Evolutionary conservation across 768 basidiomycete genomes (phyloP).

Genomic region (Hydnomerulius pinastri): DNA sequence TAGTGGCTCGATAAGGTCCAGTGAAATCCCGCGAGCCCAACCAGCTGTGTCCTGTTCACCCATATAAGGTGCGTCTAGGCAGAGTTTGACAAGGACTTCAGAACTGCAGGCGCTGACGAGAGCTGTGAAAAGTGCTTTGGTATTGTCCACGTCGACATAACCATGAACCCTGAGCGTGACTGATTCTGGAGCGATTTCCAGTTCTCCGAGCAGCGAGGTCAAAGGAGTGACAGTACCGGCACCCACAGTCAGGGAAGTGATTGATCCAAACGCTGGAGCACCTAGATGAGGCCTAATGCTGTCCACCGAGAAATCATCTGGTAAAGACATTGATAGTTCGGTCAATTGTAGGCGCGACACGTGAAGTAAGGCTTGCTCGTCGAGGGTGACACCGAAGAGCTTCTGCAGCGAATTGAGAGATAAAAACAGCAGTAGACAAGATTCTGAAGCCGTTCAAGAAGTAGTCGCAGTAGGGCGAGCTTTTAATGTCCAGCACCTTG

Average conservation of each 20-base stretch:
- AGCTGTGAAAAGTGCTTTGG: no score
- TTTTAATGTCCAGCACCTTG: neutral
- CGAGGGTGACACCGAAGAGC: neutral
- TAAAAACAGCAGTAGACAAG: neutral
- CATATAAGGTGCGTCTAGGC: no score
- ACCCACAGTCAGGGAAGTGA: neutral
- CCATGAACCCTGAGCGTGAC: no score
- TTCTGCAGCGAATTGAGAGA: neutral
- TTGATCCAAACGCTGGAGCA: neutral
- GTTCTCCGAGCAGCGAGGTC: neutral
- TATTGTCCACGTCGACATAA: no score
- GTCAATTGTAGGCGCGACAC: neutral
- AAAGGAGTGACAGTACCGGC: neutral
- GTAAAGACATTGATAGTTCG: neutral
- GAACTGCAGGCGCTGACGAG: no score
- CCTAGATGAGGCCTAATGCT: neutral
- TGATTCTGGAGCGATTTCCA: no score
- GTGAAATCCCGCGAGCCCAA: no score
- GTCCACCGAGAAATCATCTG: neutral
- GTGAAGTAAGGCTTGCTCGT: neutral
- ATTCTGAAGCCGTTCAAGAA: neutral
- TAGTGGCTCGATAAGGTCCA: no score
- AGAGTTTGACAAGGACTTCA: no score
- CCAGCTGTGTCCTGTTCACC: no score
- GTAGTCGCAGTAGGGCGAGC: neutral